Base-by-base conservation (phyloP, 306 rosid genomes). In the Vicia faba region DNA sequence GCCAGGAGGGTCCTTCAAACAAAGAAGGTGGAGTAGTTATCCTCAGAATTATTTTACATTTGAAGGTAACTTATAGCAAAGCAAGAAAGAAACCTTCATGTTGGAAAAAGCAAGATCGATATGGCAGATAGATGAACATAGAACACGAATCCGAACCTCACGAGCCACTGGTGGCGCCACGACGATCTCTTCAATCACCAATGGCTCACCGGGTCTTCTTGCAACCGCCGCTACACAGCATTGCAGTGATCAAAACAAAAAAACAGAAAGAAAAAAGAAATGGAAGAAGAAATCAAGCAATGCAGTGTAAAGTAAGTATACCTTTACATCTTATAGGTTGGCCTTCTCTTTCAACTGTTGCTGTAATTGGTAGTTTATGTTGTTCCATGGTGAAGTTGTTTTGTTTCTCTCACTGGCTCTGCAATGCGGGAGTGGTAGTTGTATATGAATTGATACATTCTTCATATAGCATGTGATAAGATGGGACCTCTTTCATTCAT, bases 151-250 rank as follows among this genome's bases (percentile, higher is more conserved):
- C 61, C 95, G 86, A 45, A 61, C 87, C 68, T 89, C 97, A 36
- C 63, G 73, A 15, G 85, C 33, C 92, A 74, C 68, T 2, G 96
- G 95, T 7, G 95, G 87, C 13, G 95, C 95, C 70, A 89, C 96
- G 0, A 79, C 20, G 48, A 91, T 65, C 49, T 91, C 91, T 68
- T 91, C 96, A 0, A 85, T 75, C 41, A 81, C 81, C 14, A 88
- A 64, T 0, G 97, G 82, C 70, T 92, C 90, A 4, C 92, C 86
- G 3, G 95, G 70, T 56, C 36, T 73, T 36, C 90, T 87, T 76
- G 79, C 46, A 20, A 91, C 81, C 61, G 92, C 92, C n/a, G 97
- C 58, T 51, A 51, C 31, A 51, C 10, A 11, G 31, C 25, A 28
- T 10, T 48, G 55, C 26, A 48, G 55, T 48, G 54, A 46, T 46